These are phyloP conservation scores for Schoenoplectus tabernaemontani DNA, from an alignment of 202 grass and related monocot genomes.

Conservation along the genomic window DNA sequence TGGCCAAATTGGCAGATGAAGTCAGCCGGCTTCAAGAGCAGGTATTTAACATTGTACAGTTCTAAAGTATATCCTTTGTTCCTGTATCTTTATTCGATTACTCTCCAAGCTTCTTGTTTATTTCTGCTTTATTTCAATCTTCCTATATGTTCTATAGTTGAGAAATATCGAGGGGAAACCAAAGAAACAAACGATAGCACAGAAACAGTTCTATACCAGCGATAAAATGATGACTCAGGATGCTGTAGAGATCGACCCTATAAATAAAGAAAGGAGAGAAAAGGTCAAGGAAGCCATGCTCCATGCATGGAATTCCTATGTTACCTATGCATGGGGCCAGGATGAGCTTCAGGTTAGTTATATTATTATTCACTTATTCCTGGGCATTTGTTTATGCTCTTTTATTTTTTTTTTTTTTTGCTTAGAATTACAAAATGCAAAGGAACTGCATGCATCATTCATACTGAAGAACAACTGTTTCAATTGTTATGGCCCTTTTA, in stretches of 20 bases:
- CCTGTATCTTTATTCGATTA: not conserved
- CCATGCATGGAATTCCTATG: conserved; percentile 98
- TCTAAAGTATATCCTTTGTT: not conserved
- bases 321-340: conserved; percentile 86
- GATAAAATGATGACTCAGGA: conserved; percentile 29
- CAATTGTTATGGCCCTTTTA: not conserved
- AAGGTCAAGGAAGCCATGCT: conserved; percentile 93
- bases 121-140: conserved; percentile 10
- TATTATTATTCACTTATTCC: conserved; percentile 15
- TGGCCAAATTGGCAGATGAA: conserved; percentile 49
- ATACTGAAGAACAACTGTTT: not conserved
- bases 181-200: not conserved
- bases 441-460: not conserved
- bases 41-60: conserved; percentile 37
- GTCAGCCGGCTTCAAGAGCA: conserved; percentile 68
- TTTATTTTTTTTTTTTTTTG: not conserved
- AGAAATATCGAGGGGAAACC: conserved; percentile 43
- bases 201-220: conserved; percentile 26
- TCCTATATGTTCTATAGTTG: conserved; percentile 42
- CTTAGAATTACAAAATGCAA: not conserved
- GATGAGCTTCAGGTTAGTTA: conserved; percentile 92
- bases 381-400: not conserved
- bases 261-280: conserved; percentile 74
- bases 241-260: conserved; percentile 54
- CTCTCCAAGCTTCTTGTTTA: not conserved